Evolutionary conservation across 1,284 basidiomycete species (phyloP), one percentile per base, ranked within the genome.

Genomic region (Malassezia obtusa): DNA sequence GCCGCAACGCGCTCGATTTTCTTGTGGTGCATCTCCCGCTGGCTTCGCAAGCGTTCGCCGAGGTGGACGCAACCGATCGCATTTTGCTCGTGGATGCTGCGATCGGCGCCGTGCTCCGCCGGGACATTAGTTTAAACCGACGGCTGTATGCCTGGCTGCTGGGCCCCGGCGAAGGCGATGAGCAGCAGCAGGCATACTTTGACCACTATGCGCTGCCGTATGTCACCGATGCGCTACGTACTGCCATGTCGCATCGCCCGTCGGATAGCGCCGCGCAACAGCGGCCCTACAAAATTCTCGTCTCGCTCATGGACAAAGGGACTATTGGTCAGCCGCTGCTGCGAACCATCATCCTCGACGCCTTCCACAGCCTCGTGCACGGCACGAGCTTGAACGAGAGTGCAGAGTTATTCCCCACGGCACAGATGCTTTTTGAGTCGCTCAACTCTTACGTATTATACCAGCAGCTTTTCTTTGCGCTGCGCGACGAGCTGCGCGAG

Each of bases 281-380:
- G 55, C 61, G 86, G 15, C 89, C 94, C 0, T 96, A 89, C 80
- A 91, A 91, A 75, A 86, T 96, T 41, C 92, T 95, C 73, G 83
- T 96, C 25, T 91, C 90, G 0, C 75, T 98, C 15, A 77, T 96
- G 59, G 94, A 99, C 75, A 94, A 94, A 74, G 95, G 89, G 86
- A 90, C 95, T 75, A 84, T 98, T 46, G 92, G 92, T 0, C 82
- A 82, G 17, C 79, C 82, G 0, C 75, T 98, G 24, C 91, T 89
- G 0, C 82, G 87, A 40, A 79, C 78, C 1, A 76, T 95, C 31
- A 82, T 87, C 4, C 82, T 88, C 52, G 87, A 94, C 60, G 80
- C 85, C 0, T 83, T 92, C 68, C 81, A 79, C 48, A 82, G 86
- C 2, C 78, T 32, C 11, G 82, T 78, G 35, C 77, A 78, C 44